A percentile compares a stretch with the other conserved stretches of the same genome.
Evolutionary conservation across 768 basidiomycete genomes (phyloP).

Genomic region (Rhodotorula graminis): DNA sequence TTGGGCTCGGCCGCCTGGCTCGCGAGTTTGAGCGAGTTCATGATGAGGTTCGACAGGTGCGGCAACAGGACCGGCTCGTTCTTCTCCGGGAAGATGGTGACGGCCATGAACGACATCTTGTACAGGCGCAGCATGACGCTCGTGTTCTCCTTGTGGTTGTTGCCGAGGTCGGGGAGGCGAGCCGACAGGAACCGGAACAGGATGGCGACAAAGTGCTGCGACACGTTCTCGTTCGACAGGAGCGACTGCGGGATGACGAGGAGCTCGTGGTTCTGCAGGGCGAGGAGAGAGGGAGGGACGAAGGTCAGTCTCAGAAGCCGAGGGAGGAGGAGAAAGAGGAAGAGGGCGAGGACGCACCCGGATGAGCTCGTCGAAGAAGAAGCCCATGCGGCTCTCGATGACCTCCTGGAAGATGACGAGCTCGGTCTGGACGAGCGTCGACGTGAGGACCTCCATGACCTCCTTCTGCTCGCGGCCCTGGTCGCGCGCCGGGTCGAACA

Average conservation of each 20-base stretch:
- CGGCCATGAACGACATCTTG: constrained; percentile 91
- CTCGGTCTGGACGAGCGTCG: constrained; percentile 60
- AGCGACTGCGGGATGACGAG: constrained; percentile 80
- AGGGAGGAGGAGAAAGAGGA: too few species aligned
- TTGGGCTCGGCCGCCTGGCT: constrained; percentile 84
- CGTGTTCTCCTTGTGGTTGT: constrained; percentile 62
- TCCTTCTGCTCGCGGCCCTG: constrained; percentile 58
- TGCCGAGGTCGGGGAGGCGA: constrained; percentile 70
- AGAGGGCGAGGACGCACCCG: constrained; percentile 7
- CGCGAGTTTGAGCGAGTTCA: constrained; percentile 92
- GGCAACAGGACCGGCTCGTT: constrained; percentile 93
- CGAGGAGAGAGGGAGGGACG: background rate
- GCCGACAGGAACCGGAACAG: constrained; percentile 79
- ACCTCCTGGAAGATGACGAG: constrained; percentile 92
- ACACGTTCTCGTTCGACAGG: constrained; percentile 70
- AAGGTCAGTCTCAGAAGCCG: constrained; percentile 44
- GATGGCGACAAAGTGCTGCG: constrained; percentile 76
- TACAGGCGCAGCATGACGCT: constrained; percentile 82
- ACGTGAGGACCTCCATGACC: constrained; percentile 71
- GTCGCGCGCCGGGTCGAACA: constrained; percentile 65
- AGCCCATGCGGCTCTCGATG: constrained; percentile 85
- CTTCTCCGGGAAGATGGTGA: constrained; percentile 62
- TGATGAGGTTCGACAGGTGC: constrained; percentile 84
- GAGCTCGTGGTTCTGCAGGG: constrained; percentile 66
- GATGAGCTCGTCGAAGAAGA: constrained; percentile 67